Evolutionary conservation across 805 yeast genomes (phyloP), one percentile per base, ranked within the genome.

Genomic region (Yamadazyma sp.): DNA sequence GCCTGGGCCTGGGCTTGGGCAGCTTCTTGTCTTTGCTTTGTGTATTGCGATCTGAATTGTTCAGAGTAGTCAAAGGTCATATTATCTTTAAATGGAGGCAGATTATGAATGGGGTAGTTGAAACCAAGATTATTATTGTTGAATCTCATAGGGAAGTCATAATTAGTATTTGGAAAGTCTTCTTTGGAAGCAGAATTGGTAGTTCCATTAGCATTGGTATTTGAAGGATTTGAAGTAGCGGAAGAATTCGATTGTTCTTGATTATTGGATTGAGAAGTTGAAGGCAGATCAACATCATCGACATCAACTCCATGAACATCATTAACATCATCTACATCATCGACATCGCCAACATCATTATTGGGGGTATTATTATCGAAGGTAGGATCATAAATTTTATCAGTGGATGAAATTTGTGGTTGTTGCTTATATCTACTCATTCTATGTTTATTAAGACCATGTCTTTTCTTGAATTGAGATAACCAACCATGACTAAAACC

Each of bases 401-500:
- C n/a, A n/a, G n/a, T n/a, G n/a, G n/a, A n/a, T n/a, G n/a, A n/a
- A n/a, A n/a, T n/a, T n/a, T 35, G 10, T 16, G 14, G 16, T 8
- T 24, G 14, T 24, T 27, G 27, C 12, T 17, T 5, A n/a, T n/a
- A n/a, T n/a, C n/a, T n/a, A 12, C 44, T 24, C 62, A 55, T 53
- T 33, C 60, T 43, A 28, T 57, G 50, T 42, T 55, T 59, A 42
- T 62, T 60, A 27, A 74, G 52, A 1, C 75, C 79, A 47, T 77
- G 80, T 32, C 82, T 56, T 44, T 73, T 76, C 52, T 78, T 78
- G 54, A 78, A 78, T 47, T 74, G 80, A 9, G 75, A 61, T 27
- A 78, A 54, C 83, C 83, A 78, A 7, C 84, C 84, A 50, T 77
- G 82, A 44, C 78, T 71, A 43, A 76, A 78, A 11, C 70, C 64